Evolutionary conservation across 2,329 filamentous ascomycete genomes (phyloP).

Genomic region (Pseudopyricularia javanii): DNA sequence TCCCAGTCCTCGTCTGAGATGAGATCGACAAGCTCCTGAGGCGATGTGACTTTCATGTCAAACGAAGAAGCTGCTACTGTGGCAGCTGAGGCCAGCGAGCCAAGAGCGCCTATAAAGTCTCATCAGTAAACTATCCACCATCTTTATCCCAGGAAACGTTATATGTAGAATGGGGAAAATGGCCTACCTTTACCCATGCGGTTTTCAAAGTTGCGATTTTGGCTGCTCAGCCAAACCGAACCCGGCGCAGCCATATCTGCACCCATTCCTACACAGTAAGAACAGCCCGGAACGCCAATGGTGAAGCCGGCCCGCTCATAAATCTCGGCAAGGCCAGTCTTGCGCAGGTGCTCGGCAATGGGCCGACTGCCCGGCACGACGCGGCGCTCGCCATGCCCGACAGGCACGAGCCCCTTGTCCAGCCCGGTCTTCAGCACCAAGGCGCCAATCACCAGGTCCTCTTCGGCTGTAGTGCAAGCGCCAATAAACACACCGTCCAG

Average conservation of each 20-base stretch:
- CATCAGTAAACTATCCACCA: background rate
- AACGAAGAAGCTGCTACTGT: slow-evolving; percentile 33
- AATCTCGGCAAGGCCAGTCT: slow-evolving; percentile 19
- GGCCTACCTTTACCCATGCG: slow-evolving; percentile 7
- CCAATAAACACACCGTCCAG: slow-evolving; percentile 33
- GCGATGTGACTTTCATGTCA: slow-evolving; percentile 27
- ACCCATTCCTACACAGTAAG: slow-evolving; percentile 29
- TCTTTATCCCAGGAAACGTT: background rate
- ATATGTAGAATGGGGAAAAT: background rate
- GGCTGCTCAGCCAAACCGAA: slow-evolving; percentile 29
- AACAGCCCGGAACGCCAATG: slow-evolving; percentile 27
- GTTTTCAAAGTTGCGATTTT: slow-evolving; percentile 33
- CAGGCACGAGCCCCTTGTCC: slow-evolving; percentile 15
- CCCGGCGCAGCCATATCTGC: slow-evolving; percentile 25
- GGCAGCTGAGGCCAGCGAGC: slow-evolving; percentile 29
- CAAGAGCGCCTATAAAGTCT: slow-evolving; percentile 17
- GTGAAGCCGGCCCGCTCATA: slow-evolving; percentile 28
- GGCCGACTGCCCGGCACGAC: slow-evolving; percentile 26
- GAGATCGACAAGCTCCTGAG: slow-evolving; percentile 16
- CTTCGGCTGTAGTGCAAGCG: slow-evolving; percentile 31
- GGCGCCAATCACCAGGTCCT: slow-evolving; percentile 28
- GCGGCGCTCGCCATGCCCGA: slow-evolving; percentile 20
- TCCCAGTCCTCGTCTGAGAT: slow-evolving; percentile 10
- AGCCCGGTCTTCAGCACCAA: slow-evolving; percentile 26
- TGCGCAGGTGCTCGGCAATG: slow-evolving; percentile 21